Percentiles rank a stretch among this genome's conserved stretches.
Conservation (phyloP, 2,329 filamentous ascomycete species). For the Xylaria hypoxylon region DNA sequence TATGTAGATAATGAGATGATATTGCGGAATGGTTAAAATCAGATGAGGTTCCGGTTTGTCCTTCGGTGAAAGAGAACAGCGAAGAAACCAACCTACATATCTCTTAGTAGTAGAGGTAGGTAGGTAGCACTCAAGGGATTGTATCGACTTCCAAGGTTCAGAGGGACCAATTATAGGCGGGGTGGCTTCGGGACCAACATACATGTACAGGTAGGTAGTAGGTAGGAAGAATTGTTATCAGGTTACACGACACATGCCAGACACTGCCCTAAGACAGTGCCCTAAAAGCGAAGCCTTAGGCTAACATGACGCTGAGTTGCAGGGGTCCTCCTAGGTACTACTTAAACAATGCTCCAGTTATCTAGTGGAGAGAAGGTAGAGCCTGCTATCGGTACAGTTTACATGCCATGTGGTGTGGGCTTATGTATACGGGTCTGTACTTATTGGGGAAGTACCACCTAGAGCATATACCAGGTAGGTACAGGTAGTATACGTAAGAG, state of each 20-base stretch:
- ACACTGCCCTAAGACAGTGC: background rate
- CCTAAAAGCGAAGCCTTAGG: slow-evolving; percentile 4
- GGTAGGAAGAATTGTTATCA: slow-evolving; percentile 26
- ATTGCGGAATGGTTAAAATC: slow-evolving; percentile 17
- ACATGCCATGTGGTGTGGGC: background rate
- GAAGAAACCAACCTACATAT: background rate
- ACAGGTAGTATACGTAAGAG: background rate
- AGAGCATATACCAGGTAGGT: too few relatives aligned
- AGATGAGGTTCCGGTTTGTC: slow-evolving; percentile 13
- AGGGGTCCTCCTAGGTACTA: slow-evolving; percentile 20
- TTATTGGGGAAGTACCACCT: too few relatives aligned
- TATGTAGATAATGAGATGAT: slow-evolving; percentile 17
- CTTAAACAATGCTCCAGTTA: slow-evolving; percentile 29
- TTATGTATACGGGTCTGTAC: background rate
- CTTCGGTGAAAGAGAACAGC: slow-evolving; percentile 6
- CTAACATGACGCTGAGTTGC: background rate
- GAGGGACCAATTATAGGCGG: slow-evolving; percentile 28
- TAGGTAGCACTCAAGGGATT: background rate
- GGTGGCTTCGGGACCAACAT: slow-evolving; percentile 9
- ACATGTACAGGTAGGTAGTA: too few relatives aligned
- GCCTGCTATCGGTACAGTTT: background rate
- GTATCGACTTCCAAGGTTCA: slow-evolving; percentile 11
- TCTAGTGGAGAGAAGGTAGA: background rate
- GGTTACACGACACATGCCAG: slow-evolving; percentile 4
- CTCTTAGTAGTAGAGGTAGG: background rate